Evolutionary conservation across 2,329 filamentous ascomycete species (phyloP).

Genomic region (Tolypocladium inflatum): DNA sequence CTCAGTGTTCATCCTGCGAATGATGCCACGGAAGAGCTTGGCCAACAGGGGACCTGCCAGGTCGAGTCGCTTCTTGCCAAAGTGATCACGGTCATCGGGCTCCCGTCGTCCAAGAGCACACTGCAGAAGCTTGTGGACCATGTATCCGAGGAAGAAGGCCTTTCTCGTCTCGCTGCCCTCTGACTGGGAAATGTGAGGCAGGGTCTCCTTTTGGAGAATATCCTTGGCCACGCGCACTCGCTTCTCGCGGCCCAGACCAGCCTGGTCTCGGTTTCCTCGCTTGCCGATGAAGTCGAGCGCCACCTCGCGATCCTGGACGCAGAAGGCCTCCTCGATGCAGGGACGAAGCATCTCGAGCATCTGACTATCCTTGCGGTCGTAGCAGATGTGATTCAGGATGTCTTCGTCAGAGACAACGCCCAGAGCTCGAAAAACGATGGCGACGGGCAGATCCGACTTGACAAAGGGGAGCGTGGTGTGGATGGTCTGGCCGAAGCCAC

Average conservation of each 20-base stretch:
- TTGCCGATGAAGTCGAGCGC: constrained; percentile 94
- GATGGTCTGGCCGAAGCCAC: constrained; percentile 78
- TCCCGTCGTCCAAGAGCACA: constrained; percentile 88
- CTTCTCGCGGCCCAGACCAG: constrained; percentile 67
- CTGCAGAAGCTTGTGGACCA: constrained; percentile 93
- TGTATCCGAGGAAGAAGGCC: constrained; percentile 97
- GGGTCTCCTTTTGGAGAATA: constrained; percentile 91
- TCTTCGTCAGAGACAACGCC: constrained; percentile 97
- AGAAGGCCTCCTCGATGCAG: constrained; percentile 93
- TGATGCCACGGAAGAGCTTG: constrained; percentile 90
- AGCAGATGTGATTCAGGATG: constrained; percentile 95
- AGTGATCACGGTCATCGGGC: constrained; percentile 95
- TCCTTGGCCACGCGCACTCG: constrained; percentile 89
- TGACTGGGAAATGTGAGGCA: constrained; percentile 92
- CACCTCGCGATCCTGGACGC: constrained; percentile 89
- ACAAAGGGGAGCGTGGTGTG: constrained; percentile 89
- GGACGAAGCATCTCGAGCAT: constrained; percentile 98
- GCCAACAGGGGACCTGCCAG: constrained; percentile 88
- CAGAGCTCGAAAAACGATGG: constrained; percentile 88
- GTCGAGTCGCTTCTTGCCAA: constrained; percentile 96
- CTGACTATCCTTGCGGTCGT: constrained; percentile 86
- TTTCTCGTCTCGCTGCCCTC: constrained; percentile 94
- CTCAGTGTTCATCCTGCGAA: constrained; percentile 84
- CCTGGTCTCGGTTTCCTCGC: constrained; percentile 57
- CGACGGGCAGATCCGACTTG: constrained; percentile 87